phyloP scores from a whole-genome alignment of 139 green algal genomes.

The Volvox reticuliferus region DNA sequence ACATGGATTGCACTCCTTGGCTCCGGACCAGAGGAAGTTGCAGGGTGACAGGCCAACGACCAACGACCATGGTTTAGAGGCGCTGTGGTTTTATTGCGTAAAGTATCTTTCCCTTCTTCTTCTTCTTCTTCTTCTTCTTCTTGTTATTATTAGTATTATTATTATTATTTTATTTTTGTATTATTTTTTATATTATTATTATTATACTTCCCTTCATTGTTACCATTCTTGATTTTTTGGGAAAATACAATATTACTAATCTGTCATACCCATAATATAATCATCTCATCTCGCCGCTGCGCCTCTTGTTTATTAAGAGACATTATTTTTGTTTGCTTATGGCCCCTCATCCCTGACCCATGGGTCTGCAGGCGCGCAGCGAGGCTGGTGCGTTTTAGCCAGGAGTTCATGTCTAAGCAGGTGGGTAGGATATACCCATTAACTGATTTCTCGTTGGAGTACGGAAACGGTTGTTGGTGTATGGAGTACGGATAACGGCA shows the following conservation, averaged over 20 bases:
- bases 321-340: background rate
- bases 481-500: background rate
- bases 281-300: no score
- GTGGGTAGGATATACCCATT: conserved; percentile 46
- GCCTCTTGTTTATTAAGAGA: no score
- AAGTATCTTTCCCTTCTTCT: background rate
- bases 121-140: background rate
- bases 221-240: no score
- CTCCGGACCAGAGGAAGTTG: no score
- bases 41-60: no score
- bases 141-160: background rate
- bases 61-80: background rate
- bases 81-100: background rate
- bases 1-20: no score
- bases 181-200: background rate
- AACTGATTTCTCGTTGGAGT: background rate
- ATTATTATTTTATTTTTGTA: background rate
- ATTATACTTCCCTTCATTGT: no score
- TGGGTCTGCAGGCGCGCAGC: conserved; percentile 74
- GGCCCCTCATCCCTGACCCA: no score
- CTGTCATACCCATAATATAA: no score
- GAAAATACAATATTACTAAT: no score
- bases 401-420: conserved; percentile 83
- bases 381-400: conserved; percentile 81
- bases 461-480: background rate